Evolutionary conservation across 495 filamentous ascomycete genomes (phyloP).

Genomic region (Tuber umbilicatum): DNA sequence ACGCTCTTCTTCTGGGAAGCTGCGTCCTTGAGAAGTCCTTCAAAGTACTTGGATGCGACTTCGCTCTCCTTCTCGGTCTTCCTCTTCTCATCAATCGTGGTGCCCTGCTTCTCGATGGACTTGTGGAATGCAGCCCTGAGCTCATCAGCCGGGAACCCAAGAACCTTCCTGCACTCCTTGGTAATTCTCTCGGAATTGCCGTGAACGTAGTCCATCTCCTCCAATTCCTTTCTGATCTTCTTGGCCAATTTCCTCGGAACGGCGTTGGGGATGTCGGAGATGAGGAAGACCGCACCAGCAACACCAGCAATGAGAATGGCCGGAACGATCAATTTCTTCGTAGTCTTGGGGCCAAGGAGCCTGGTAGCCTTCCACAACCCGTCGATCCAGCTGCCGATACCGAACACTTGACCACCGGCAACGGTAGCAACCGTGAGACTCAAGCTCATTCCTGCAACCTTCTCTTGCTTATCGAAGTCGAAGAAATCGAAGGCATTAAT

Average conservation of each 20-base stretch:
- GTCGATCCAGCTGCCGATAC: conserved; percentile 82
- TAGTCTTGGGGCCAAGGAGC: conserved; percentile 73
- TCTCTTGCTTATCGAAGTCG: conserved; percentile 91
- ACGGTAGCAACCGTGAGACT: conserved; percentile 88
- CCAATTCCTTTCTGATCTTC: conserved; percentile 74
- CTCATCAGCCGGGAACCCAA: conserved; percentile 75
- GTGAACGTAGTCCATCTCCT: conserved; percentile 83
- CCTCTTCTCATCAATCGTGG: conserved; percentile 67
- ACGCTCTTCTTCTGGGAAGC: conserved; percentile 65
- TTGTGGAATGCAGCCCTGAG: conserved; percentile 72
- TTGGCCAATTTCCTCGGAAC: conserved; percentile 77
- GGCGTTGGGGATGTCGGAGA: conserved; percentile 77
- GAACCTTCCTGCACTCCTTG: conserved; percentile 72
- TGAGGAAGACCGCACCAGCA: conserved; percentile 67
- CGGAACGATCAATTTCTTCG: conserved; percentile 74
- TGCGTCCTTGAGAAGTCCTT: conserved; percentile 72
- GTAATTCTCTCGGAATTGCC: conserved; percentile 76
- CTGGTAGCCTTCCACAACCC: conserved; percentile 71
- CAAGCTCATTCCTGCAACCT: conserved; percentile 84
- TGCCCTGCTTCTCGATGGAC: conserved; percentile 71
- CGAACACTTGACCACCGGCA: conserved; percentile 69
- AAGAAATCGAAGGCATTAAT: conserved; percentile 91
- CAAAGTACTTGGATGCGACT: conserved; percentile 76
- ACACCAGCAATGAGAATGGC: conserved; percentile 69
- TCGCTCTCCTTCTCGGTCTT: conserved; percentile 70